Evolutionary conservation across 345 rosid species (phyloP).

Genomic region (Isatis tinctoria): DNA sequence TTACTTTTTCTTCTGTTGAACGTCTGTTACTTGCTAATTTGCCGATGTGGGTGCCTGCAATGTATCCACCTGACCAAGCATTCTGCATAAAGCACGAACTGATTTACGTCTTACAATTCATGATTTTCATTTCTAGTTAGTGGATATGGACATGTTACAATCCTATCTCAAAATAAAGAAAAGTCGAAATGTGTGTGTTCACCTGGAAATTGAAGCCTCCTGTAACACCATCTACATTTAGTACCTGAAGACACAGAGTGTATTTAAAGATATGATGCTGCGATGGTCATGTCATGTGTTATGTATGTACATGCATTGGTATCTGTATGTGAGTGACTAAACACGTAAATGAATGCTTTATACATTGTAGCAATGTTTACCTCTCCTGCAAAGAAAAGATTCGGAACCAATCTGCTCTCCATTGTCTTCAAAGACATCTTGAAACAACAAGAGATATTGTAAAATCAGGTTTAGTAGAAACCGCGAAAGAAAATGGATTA

Average conservation of each 20-base stretch:
- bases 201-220: slow-evolving; percentile 98
- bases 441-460: neutral
- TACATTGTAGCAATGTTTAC: slow-evolving; percentile 16
- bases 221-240: slow-evolving; percentile 83
- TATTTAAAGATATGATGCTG: neutral
- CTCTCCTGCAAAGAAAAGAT: slow-evolving; percentile 41
- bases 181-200: neutral
- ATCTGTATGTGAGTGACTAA: neutral
- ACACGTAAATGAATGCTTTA: neutral
- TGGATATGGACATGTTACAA: neutral
- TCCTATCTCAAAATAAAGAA: neutral
- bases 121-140: neutral
- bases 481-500: neutral
- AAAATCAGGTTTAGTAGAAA: neutral
- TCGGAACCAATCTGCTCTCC: slow-evolving; percentile 33
- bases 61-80: slow-evolving; percentile 93
- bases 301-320: too few species aligned
- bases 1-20: neutral
- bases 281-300: neutral
- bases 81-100: slow-evolving; percentile 36
- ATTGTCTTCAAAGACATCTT: slow-evolving; percentile 35
- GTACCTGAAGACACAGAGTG: slow-evolving; percentile 49
- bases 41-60: slow-evolving; percentile 72
- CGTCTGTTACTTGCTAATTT: slow-evolving; percentile 31
- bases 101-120: neutral